A percentile compares a stretch with the other conserved stretches of the same genome.
Conservation (phyloP, 768 basidiomycete species). For the Infundibulicybe gibba region DNA sequence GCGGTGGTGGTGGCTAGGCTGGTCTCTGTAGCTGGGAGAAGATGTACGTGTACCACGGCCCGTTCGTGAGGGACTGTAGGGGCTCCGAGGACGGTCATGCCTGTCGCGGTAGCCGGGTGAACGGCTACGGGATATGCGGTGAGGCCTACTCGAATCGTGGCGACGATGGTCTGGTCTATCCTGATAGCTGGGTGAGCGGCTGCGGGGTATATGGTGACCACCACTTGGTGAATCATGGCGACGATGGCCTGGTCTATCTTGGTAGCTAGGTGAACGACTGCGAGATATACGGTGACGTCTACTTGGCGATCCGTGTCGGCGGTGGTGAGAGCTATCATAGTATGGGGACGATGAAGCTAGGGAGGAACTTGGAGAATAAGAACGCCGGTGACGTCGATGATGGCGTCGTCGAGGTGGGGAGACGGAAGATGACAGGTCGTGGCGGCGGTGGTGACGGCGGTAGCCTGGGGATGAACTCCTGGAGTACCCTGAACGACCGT, state of each 20-base stretch:
- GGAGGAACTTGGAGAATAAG: neutral
- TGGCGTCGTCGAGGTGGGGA: neutral
- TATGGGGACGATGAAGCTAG: neutral
- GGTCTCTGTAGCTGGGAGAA: neutral
- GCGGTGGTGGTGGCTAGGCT: neutral
- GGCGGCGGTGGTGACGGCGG: constrained; percentile 6
- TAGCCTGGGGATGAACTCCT: constrained; percentile 5
- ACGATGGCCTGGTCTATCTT: neutral
- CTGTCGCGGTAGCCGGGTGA: too few species aligned
- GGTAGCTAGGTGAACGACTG: neutral
- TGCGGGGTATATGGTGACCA: too few species aligned
- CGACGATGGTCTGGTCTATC: too few species aligned
- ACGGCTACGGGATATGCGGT: too few species aligned
- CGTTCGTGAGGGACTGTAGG: too few species aligned
- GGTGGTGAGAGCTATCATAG: neutral
- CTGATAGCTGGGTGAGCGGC: too few species aligned
- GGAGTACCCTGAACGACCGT: constrained; percentile 19
- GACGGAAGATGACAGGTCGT: neutral
- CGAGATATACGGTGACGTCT: neutral
- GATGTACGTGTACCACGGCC: neutral
- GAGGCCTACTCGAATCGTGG: too few species aligned
- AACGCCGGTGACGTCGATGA: neutral
- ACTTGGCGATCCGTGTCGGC: neutral
- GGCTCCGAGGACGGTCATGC: too few species aligned
- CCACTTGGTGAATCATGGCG: too few species aligned